A percentile compares a stretch with the other conserved stretches of the same genome.
phyloP scores from a whole-genome alignment of 768 basidiomycete genomes.

The Phanerochaete sordida region DNA sequence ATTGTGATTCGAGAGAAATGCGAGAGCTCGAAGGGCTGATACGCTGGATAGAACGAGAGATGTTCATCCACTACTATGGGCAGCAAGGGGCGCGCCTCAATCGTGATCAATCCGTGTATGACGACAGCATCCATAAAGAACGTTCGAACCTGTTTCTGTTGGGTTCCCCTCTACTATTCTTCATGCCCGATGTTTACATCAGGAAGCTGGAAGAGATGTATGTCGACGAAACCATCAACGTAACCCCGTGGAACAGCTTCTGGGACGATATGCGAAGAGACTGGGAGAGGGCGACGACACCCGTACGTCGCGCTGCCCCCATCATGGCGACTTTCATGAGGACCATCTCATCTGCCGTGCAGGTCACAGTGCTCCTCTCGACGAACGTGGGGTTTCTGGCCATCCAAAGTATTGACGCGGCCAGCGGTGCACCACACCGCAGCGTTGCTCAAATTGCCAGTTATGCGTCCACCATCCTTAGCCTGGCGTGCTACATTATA shows the following conservation, averaged over 20 bases:
- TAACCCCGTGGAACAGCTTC: constrained; percentile 41
- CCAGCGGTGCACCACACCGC: constrained; percentile 3
- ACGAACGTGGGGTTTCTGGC: constrained; percentile 60
- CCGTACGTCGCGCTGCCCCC: constrained; percentile 43
- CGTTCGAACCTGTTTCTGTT: background rate
- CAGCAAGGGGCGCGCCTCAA: constrained; percentile 39
- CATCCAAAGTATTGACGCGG: constrained; percentile 43
- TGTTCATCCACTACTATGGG: constrained; percentile 40
- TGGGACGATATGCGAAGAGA: constrained; percentile 37
- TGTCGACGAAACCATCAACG: constrained; percentile 42
- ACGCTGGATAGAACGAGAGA: constrained; percentile 23
- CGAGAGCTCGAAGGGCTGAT: background rate
- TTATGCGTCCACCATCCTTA: constrained; percentile 42
- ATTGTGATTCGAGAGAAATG: background rate
- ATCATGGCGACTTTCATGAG: background rate
- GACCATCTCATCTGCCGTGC: background rate
- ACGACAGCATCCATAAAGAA: constrained; percentile 12
- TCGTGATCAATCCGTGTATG: constrained; percentile 30
- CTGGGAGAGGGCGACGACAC: constrained; percentile 6
- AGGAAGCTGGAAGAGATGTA: constrained; percentile 43
- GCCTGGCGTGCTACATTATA: constrained; percentile 40
- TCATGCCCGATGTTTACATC: constrained; percentile 43
- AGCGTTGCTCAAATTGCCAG: constrained; percentile 35
- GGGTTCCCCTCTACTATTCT: constrained; percentile 5
- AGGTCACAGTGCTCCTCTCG: constrained; percentile 57